Conservation (phyloP, 2,329 filamentous ascomycete genomes). For the Ramichloridium luteum region DNA sequence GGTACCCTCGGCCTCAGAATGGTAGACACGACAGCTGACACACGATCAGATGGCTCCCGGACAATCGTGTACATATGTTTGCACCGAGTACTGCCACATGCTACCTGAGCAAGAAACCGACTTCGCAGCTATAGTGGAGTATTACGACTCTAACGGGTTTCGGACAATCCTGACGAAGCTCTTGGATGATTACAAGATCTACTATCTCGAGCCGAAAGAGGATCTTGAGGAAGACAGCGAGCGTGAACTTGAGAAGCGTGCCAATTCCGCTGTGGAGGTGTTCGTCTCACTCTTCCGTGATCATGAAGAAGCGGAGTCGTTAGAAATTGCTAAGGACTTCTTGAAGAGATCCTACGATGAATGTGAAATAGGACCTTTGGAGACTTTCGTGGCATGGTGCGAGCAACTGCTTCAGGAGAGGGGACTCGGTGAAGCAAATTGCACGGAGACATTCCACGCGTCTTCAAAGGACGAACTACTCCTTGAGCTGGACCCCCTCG, state of each 20-base stretch:
- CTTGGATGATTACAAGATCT: constrained; percentile 7
- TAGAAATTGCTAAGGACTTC: neutral
- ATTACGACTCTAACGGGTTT: constrained; percentile 7
- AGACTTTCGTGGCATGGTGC: constrained; percentile 2
- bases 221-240: constrained; percentile 6
- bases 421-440: neutral
- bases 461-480: neutral
- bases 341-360: neutral
- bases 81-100: constrained; percentile 7
- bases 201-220: constrained; percentile 4
- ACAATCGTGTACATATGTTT: constrained; percentile 12
- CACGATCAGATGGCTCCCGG: too few relatives aligned
- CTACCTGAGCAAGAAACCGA: constrained; percentile 7
- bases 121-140: constrained; percentile 10
- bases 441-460: constrained; percentile 1
- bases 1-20: too few relatives aligned
- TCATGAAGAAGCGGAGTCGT: constrained; percentile 1
- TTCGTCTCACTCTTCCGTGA: constrained; percentile 13
- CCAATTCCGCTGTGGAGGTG: constrained; percentile 7
- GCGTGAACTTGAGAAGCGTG: constrained; percentile 4
- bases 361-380: too few relatives aligned
- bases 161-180: constrained; percentile 6
- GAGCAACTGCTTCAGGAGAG: constrained; percentile 1
- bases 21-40: too few relatives aligned
- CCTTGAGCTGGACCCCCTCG: constrained; percentile 4